phyloP scores from a whole-genome alignment of 2,329 filamentous ascomycete species.

The Chaetomium strumarium region DNA sequence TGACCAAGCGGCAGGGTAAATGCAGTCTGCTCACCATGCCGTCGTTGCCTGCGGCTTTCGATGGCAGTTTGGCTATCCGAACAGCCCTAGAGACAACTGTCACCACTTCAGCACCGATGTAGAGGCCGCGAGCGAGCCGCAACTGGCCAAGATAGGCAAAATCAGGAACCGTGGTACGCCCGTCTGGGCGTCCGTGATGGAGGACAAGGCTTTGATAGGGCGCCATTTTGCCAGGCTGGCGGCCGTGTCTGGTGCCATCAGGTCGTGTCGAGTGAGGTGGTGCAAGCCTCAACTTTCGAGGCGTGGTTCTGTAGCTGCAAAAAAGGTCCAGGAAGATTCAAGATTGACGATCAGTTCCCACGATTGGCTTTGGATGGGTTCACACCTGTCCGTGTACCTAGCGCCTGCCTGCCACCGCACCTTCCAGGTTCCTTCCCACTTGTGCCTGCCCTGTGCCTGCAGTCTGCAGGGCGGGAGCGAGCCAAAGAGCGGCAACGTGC shows the following conservation, averaged over 20 bases:
- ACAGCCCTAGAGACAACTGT: neutral
- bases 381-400: conserved; percentile 13
- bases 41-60: neutral
- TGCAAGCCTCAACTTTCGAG: conserved; percentile 25
- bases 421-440: neutral
- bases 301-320: conserved; percentile 23
- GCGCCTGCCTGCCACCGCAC: neutral
- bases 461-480: neutral
- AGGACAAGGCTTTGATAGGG: conserved; percentile 5
- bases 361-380: conserved; percentile 22
- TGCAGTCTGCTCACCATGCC: too few relatives aligned
- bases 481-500: too few relatives aligned
- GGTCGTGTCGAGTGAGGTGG: conserved; percentile 14
- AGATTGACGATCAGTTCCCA: conserved; percentile 24
- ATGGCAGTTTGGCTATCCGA: neutral
- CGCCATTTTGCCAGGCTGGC: conserved; percentile 13
- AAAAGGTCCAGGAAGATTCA: conserved; percentile 6
- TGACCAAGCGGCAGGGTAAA: too few relatives aligned
- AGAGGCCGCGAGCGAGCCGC: neutral
- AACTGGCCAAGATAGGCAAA: conserved; percentile 1
- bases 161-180: conserved; percentile 9
- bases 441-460: conserved; percentile 4
- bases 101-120: neutral
- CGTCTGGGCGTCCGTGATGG: neutral
- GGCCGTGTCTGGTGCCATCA: conserved; percentile 11